phyloP scores from a whole-genome alignment of 768 basidiomycete genomes.

The Mycena venus region DNA sequence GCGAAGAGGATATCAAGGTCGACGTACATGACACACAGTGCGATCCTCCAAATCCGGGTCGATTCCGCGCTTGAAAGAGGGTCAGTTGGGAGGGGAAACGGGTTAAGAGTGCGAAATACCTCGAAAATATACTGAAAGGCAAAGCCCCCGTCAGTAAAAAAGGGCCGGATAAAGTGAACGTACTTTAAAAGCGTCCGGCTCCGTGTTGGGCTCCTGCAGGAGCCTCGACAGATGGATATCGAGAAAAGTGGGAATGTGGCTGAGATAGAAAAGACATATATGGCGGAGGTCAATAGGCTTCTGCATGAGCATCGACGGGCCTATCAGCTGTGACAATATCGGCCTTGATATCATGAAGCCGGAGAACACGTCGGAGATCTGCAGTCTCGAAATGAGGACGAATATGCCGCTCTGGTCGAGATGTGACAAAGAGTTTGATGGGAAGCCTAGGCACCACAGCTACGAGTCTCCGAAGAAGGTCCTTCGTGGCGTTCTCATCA shows the following conservation, averaged over 20 bases:
- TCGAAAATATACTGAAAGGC: slow-evolving; percentile 79
- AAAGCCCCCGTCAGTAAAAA: background rate
- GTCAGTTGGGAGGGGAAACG: background rate
- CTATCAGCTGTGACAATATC: too few species aligned
- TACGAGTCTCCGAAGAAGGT: too few species aligned
- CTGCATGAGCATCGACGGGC: slow-evolving; percentile 84
- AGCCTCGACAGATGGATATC: slow-evolving; percentile 90
- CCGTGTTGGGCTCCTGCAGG: slow-evolving; percentile 82
- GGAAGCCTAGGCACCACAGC: background rate
- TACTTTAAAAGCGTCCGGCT: slow-evolving; percentile 86
- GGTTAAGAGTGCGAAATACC: slow-evolving; percentile 49
- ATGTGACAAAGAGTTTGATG: background rate
- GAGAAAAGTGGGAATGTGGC: slow-evolving; percentile 93
- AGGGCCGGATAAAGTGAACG: slow-evolving; percentile 30
- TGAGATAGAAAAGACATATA: slow-evolving; percentile 96
- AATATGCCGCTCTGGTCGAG: background rate
- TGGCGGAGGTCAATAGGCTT: slow-evolving; percentile 96
- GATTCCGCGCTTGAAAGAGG: slow-evolving; percentile 85
- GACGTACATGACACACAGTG: slow-evolving; percentile 82
- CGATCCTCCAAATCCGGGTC: slow-evolving; percentile 96
- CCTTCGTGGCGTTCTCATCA: background rate
- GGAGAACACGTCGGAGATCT: too few species aligned
- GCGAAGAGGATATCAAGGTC: background rate
- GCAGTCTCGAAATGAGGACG: too few species aligned
- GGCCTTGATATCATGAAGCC: too few species aligned